These are phyloP conservation scores for Hippophae rhamnoides DNA, from an alignment of 306 rosid genomes.

Conservation along the genomic window DNA sequence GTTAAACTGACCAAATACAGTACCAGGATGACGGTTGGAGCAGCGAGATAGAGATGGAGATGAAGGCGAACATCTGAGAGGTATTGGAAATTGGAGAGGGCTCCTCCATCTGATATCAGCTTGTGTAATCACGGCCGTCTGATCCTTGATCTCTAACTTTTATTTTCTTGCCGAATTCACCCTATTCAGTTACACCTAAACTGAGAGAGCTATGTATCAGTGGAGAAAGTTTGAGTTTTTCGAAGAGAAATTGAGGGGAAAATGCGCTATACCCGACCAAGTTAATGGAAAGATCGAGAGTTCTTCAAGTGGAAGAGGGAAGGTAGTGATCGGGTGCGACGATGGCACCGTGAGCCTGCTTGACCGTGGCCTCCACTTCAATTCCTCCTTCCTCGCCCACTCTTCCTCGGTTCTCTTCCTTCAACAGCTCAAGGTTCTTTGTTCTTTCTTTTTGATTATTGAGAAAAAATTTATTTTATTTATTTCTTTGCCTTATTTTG, in stretches of 20 bases:
- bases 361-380: constrained; percentile 86
- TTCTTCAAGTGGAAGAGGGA: constrained; percentile 94
- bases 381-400: constrained; percentile 71
- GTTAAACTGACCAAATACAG: too few species aligned
- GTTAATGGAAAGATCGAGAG: constrained; percentile 51
- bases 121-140: constrained; percentile 1
- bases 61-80: background rate
- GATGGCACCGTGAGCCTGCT: constrained; percentile 69
- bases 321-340: constrained; percentile 73
- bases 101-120: constrained; percentile 6
- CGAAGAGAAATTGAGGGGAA: constrained; percentile 73
- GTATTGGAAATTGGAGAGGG: background rate
- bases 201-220: constrained; percentile 53
- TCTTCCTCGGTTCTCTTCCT: constrained; percentile 71
- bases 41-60: background rate
- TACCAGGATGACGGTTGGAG: too few species aligned
- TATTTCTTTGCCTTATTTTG: background rate
- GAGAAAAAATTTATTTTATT: background rate
- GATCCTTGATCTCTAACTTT: constrained; percentile 1
- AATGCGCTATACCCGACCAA: constrained; percentile 63
- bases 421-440: constrained; percentile 85
- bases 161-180: background rate
- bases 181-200: background rate
- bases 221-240: constrained; percentile 98
- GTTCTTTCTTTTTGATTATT: constrained; percentile 1